Base-by-base conservation (phyloP, 75 land plant species). In the Picea glauca region DNA sequence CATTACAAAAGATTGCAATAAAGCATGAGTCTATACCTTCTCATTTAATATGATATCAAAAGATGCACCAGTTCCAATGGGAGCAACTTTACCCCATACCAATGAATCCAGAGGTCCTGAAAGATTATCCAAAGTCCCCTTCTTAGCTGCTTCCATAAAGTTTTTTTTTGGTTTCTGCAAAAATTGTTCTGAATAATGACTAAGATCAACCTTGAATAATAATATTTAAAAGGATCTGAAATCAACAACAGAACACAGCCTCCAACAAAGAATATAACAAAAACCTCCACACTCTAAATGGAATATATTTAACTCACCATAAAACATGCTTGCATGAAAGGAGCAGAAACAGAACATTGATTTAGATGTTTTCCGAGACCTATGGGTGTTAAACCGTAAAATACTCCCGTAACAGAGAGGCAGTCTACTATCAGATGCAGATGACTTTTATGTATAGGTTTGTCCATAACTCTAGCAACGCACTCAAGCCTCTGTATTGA, bases 121-220 rank as follows among this genome's bases (percentile, higher is more conserved):
- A 31, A 95, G 83, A 72, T 80, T 58, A 78, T 95, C 98, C 8
- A 11, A 59, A 14, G 77, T 79, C 23, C 84, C 85, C 32, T 81
- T 83, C 76, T 90, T 91, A 12, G 95, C 93, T 68, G 98, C 95
- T 80, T 90, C 86, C 6, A 90, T 58, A 38, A 93, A 88, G 64
- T 66, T 82, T 35, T 81, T 78, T 60, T 65, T 76, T 72, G 98
- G 95, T 57, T 72, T 85, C 98, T 95, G 74, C 81, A 83, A 35
- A 54, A 60, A 82, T 9, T 20, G 65, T 15, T 35, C 26, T 65
- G 33, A 75, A 7, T 4, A 30, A 68, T 33, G 30, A 61, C 30
- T 23, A 35, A 76, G 50, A 77, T 56, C 46, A 21, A 38, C 68
- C 54, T 23, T 67, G 58, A 78, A 46, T 46, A 78, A 46, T 46